phyloP scores from a whole-genome alignment of 495 filamentous ascomycete genomes.

The Tetracladium setigerum region DNA sequence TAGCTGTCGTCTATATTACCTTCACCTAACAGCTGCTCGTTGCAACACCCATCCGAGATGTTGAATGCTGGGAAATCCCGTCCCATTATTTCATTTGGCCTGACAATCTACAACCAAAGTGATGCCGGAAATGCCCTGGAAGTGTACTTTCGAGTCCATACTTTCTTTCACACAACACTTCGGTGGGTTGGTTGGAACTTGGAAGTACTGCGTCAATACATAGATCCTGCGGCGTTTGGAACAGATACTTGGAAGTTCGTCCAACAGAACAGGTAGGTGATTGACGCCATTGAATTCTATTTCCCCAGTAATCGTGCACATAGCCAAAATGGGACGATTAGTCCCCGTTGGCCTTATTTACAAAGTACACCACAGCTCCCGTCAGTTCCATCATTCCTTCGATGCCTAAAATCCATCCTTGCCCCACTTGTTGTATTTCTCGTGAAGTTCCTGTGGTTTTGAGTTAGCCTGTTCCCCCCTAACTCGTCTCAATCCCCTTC shows the following conservation, averaged over 20 bases:
- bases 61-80: too few species aligned
- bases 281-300: background rate
- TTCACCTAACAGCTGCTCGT: too few species aligned
- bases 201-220: background rate
- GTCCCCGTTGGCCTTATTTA: conserved; percentile 3
- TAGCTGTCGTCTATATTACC: too few species aligned
- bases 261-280: background rate
- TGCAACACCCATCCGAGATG: too few species aligned
- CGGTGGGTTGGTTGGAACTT: background rate
- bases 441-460: conserved; percentile 67
- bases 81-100: too few species aligned
- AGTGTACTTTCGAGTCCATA: too few species aligned
- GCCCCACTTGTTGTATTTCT: conserved; percentile 97
- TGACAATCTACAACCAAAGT: too few species aligned
- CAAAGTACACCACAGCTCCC: conserved; percentile 4
- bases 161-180: too few species aligned
- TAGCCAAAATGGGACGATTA: background rate
- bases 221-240: background rate
- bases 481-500: background rate
- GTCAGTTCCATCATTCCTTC: background rate
- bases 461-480: conserved; percentile 17
- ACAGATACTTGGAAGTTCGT: background rate
- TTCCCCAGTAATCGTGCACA: background rate
- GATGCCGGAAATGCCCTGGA: too few species aligned
- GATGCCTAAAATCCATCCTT: conserved; percentile 60